A percentile compares a stretch with the other conserved stretches of the same genome.
Evolutionary conservation across 345 rosid genomes (phyloP).

Genomic region (Trapa bicornis): DNA sequence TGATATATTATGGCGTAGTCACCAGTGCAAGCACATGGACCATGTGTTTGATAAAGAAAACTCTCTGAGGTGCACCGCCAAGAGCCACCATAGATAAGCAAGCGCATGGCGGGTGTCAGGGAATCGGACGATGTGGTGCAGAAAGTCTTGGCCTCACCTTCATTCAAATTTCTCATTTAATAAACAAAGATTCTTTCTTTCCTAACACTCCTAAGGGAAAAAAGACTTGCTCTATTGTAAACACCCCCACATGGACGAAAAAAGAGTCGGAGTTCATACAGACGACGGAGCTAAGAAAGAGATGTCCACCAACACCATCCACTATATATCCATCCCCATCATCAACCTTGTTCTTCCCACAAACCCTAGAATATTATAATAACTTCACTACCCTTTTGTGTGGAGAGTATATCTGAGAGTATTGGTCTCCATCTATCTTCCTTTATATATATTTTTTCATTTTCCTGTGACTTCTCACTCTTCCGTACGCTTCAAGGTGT

Average conservation of each 20-base stretch:
- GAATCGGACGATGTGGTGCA: constrained; percentile 42
- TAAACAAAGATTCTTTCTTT: no score
- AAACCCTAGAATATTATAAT: no score
- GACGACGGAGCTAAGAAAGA: not conserved
- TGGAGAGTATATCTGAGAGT: constrained; percentile 9
- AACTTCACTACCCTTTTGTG: no score
- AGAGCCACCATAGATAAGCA: constrained; percentile 35
- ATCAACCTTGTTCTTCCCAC: no score
- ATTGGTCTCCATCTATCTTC: constrained; percentile 24
- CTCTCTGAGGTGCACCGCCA: constrained; percentile 34
- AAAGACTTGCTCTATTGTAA: not conserved
- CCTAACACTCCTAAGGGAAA: no score
- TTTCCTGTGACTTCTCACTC: constrained; percentile 16
- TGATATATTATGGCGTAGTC: no score
- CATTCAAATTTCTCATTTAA: not conserved
- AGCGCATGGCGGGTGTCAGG: constrained; percentile 65
- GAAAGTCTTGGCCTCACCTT: constrained; percentile 54
- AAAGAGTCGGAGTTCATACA: not conserved
- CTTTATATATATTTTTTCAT: constrained; percentile 3
- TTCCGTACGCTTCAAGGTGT: constrained; percentile 26
- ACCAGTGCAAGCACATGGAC: no score
- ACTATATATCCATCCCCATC: no score
- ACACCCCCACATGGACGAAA: not conserved
- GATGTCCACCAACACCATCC: not conserved
- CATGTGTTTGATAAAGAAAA: no score